A percentile compares a stretch with the other conserved stretches of the same genome.
phyloP scores from a whole-genome alignment of 768 basidiomycete species.

The Kwoniella sp. region DNA sequence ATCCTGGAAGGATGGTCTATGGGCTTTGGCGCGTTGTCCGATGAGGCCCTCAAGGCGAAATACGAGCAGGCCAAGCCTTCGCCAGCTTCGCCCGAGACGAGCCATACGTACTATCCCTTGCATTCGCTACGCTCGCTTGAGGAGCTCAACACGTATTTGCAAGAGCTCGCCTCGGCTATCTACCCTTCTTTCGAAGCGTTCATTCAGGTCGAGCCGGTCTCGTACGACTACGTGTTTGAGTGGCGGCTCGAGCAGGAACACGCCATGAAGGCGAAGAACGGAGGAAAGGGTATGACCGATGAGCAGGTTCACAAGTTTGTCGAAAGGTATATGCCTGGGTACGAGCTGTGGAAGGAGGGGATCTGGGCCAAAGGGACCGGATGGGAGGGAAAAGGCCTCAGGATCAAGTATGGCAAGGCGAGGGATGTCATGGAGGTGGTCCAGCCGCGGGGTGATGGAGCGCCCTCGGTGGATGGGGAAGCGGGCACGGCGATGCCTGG shows the following conservation, averaged over 20 bases:
- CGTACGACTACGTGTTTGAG: conserved; percentile 62
- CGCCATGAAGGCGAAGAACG: conserved; percentile 77
- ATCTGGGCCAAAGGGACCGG: conserved; percentile 43
- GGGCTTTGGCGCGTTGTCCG: conserved; percentile 53
- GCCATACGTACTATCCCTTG: conserved; percentile 11
- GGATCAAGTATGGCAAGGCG: conserved; percentile 19
- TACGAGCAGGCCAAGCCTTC: conserved; percentile 14
- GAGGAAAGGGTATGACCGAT: conserved; percentile 85
- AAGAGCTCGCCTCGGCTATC: conserved; percentile 58
- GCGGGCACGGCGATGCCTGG: not conserved
- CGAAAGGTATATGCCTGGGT: conserved; percentile 90
- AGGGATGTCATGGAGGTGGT: conserved; percentile 19
- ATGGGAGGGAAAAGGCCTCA: conserved; percentile 28
- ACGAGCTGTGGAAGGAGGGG: conserved; percentile 75
- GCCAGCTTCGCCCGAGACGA: conserved; percentile 10
- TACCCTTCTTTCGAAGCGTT: conserved; percentile 72
- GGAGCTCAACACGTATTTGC: conserved; percentile 51
- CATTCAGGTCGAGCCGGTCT: conserved; percentile 60
- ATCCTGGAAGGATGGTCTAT: conserved; percentile 95
- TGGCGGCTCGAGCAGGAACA: conserved; percentile 92
- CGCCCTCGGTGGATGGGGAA: not conserved
- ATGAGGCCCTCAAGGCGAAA: not conserved
- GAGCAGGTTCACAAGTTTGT: conserved; percentile 71
- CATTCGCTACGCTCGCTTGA: conserved; percentile 21
- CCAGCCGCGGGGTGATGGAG: not conserved